These are phyloP conservation scores for Candida gigantensis DNA, from an alignment of 1,139 yeast genomes.

Conservation along the genomic window DNA sequence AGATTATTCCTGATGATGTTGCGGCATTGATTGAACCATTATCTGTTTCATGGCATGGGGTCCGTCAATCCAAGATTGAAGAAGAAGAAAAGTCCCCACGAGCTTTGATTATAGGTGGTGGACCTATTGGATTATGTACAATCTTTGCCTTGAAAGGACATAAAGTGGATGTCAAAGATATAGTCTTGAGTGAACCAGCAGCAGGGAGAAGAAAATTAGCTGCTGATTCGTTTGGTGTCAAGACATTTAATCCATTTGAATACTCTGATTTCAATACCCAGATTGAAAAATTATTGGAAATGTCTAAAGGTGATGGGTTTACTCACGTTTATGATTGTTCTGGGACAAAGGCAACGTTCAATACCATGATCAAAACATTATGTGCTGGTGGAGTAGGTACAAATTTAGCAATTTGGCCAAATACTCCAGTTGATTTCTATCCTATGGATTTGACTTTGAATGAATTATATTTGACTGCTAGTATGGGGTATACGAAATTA, in stretches of 20 bases:
- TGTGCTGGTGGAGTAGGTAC: constrained; percentile 63
- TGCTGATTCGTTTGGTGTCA: constrained; percentile 52
- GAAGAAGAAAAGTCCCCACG: constrained; percentile 3
- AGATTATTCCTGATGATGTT: constrained; percentile 46
- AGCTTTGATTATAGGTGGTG: constrained; percentile 52
- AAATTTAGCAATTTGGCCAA: constrained; percentile 61
- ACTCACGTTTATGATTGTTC: constrained; percentile 62
- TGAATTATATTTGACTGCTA: constrained; percentile 41
- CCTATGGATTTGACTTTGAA: constrained; percentile 43
- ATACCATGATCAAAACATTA: constrained; percentile 51
- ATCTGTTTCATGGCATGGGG: constrained; percentile 63
- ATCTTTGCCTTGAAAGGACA: constrained; percentile 58
- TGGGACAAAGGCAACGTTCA: constrained; percentile 57
- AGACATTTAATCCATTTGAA: constrained; percentile 33
- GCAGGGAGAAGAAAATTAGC: constrained; percentile 57
- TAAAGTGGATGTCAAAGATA: constrained; percentile 50
- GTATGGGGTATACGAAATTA: constrained; percentile 39
- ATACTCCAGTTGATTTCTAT: constrained; percentile 30
- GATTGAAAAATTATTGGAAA: constrained; percentile 29
- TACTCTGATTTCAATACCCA: constrained; percentile 20
- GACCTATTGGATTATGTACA: constrained; percentile 63
- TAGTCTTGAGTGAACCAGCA: constrained; percentile 65
- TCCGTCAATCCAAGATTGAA: constrained; percentile 37
- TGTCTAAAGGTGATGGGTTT: constrained; percentile 55
- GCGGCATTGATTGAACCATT: constrained; percentile 61